Evolutionary conservation across 371 early-diverging fungal genomes (phyloP).

Genomic region (Rozella allomycis): DNA sequence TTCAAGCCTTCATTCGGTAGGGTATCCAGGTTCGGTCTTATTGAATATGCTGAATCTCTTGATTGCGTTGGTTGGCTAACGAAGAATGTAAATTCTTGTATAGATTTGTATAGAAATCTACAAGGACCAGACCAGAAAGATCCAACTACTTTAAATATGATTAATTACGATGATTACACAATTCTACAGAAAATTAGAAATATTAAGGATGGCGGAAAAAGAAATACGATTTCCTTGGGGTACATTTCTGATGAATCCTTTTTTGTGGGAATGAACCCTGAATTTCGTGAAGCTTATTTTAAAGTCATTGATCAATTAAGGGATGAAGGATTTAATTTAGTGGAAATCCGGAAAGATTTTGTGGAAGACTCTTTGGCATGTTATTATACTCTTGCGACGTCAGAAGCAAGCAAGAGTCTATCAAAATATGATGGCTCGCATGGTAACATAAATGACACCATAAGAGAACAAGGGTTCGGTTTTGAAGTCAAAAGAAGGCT

Average conservation of each 20-base stretch:
- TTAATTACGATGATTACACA: conserved; percentile 22
- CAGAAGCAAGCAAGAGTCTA: conserved; percentile 77
- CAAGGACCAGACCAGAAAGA: conserved; percentile 1
- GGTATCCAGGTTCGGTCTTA: conserved; percentile 62
- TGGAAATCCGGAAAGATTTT: conserved; percentile 44
- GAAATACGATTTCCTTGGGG: conserved; percentile 8
- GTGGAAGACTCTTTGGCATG: conserved; percentile 48
- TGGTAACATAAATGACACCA: no score
- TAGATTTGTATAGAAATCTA: conserved; percentile 2
- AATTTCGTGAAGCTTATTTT: conserved; percentile 35
- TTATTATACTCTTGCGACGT: conserved; percentile 67
- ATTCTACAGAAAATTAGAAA: conserved; percentile 8
- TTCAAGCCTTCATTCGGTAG: conserved; percentile 81
- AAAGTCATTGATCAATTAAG: conserved; percentile 27
- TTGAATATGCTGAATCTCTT: conserved; percentile 65
- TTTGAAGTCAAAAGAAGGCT: no score
- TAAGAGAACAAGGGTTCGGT: no score
- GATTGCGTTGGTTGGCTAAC: conserved; percentile 70
- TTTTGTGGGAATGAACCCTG: conserved; percentile 37
- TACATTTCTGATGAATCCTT: conserved; percentile 32
- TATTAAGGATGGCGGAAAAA: conserved; percentile 5
- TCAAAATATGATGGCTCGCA: conserved; percentile 74
- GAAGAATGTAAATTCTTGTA: conserved; percentile 26
- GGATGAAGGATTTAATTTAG: conserved; percentile 39
- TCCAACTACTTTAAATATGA: conserved; percentile 10